Percentiles rank a stretch among this genome's conserved stretches.
phyloP scores from a whole-genome alignment of 352 stramenopile species.

The Phytophthora vignae region DNA sequence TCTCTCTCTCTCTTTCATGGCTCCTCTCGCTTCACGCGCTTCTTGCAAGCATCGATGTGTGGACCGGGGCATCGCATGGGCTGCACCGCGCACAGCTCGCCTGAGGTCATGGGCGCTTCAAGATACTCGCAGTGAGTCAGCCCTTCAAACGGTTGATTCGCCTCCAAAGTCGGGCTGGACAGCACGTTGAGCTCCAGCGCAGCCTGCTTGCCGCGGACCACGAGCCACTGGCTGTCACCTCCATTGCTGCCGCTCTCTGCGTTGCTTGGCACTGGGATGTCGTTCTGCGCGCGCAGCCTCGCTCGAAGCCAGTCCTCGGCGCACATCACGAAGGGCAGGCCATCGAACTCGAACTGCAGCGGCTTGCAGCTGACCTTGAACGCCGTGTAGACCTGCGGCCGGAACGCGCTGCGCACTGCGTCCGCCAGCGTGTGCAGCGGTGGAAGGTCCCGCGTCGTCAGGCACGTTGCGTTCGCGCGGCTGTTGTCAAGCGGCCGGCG shows the following conservation, averaged over 20 bases:
- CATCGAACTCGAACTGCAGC: conserved; percentile 49
- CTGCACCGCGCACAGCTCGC: conserved; percentile 18
- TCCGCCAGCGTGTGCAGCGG: conserved; percentile 51
- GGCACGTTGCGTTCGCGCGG: conserved; percentile 34
- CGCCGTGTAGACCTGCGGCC: conserved; percentile 24
- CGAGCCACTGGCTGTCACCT: conserved; percentile 16
- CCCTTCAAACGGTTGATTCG: conserved; percentile 5
- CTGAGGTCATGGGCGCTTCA: conserved; percentile 47
- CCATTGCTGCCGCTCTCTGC: not conserved
- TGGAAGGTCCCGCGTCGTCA: conserved; percentile 44
- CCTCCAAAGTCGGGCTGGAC: conserved; percentile 3
- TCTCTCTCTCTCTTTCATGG: conserved; percentile 1
- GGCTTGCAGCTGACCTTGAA: conserved; percentile 46
- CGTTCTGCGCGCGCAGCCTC: conserved; percentile 4
- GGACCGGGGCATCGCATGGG: conserved; percentile 13
- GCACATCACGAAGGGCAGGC: conserved; percentile 41
- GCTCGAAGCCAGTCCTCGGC: conserved; percentile 43
- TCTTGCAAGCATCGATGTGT: conserved; percentile 28
- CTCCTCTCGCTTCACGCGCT: conserved; percentile 2
- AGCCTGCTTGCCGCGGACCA: conserved; percentile 39
- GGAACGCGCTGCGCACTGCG: conserved; percentile 40
- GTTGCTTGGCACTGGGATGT: not conserved
- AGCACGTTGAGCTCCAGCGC: conserved; percentile 29
- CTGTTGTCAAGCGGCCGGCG: conserved; percentile 14
- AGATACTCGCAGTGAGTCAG: conserved; percentile 44